A percentile compares a stretch with the other conserved stretches of the same genome.
Evolutionary conservation across 768 basidiomycete genomes (phyloP).

Genomic region (Mycena floridula): DNA sequence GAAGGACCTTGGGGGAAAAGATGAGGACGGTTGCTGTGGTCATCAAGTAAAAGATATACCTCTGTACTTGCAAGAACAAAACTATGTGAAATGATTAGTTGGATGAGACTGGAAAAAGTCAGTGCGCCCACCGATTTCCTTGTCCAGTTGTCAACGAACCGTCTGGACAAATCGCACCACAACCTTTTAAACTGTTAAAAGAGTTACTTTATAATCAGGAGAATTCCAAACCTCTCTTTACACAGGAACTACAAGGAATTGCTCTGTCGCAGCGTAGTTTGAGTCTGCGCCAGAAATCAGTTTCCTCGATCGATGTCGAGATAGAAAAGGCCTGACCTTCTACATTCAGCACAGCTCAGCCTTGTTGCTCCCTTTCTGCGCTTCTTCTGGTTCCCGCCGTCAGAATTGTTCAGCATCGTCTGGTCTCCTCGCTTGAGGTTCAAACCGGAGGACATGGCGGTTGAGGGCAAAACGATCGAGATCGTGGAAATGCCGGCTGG

Average conservation of each 20-base stretch:
- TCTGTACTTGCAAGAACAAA: slow-evolving; percentile 83
- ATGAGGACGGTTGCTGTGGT: no score
- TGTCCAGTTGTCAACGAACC: slow-evolving; percentile 78
- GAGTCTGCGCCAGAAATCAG: slow-evolving; percentile 30
- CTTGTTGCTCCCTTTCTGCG: slow-evolving; percentile 46
- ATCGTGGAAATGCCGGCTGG: no score
- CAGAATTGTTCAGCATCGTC: no score
- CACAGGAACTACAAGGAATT: slow-evolving; percentile 74
- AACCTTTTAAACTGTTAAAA: slow-evolving; percentile 44
- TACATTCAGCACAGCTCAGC: slow-evolving; percentile 75
- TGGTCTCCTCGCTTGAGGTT: neutral
- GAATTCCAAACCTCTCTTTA: slow-evolving; percentile 48
- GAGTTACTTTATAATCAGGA: neutral
- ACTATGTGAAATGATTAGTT: slow-evolving; percentile 24
- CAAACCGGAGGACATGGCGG: neutral
- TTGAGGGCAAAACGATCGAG: neutral
- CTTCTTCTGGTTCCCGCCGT: slow-evolving; percentile 8
- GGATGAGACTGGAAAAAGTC: slow-evolving; percentile 1
- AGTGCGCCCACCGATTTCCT: slow-evolving; percentile 58
- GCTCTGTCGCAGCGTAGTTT: slow-evolving; percentile 72
- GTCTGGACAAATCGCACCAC: slow-evolving; percentile 82
- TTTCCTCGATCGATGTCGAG: slow-evolving; percentile 5
- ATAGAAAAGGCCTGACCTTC: slow-evolving; percentile 39
- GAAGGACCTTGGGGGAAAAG: slow-evolving; percentile 73
- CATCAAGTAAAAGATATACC: no score